phyloP scores from a whole-genome alignment of 2,329 filamentous ascomycete species.

The Colletotrichum theobromicola region DNA sequence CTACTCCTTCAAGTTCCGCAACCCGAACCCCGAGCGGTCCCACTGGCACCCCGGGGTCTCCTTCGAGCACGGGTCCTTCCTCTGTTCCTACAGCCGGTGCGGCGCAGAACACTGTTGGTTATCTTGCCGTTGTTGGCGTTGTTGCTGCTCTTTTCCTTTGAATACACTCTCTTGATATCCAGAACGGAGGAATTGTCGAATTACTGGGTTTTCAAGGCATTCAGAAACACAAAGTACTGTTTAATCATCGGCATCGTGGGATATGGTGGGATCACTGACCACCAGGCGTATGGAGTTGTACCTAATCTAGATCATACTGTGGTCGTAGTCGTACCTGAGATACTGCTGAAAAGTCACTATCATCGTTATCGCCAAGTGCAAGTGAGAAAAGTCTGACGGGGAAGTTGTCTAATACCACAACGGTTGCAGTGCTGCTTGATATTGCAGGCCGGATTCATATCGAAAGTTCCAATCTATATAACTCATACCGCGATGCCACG shows the following conservation, averaged over 20 bases:
- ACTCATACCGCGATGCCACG: no score
- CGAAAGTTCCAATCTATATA: no score
- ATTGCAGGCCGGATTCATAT: no score
- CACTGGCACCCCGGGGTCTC: constrained; percentile 11
- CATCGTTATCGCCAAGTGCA: fast-evolving
- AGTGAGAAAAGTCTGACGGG: neutral
- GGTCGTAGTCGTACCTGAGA: neutral
- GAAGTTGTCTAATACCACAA: no score
- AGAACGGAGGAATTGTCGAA: neutral
- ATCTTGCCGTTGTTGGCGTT: constrained; percentile 42
- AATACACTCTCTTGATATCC: constrained; percentile 7
- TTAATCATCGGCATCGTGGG: neutral
- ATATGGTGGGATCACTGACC: neutral
- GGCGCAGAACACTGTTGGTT: constrained; percentile 33
- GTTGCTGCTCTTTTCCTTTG: constrained; percentile 48
- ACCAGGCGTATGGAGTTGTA: neutral
- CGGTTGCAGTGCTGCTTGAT: no score
- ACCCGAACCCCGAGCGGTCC: neutral
- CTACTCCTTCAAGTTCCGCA: neutral
- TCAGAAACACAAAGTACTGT: neutral
- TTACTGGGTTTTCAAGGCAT: neutral
- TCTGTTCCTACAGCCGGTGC: constrained; percentile 31
- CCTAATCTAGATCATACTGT: neutral
- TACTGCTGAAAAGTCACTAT: neutral
- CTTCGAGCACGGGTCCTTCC: constrained; percentile 15